Percentiles rank a stretch among this genome's conserved stretches.
phyloP scores from a whole-genome alignment of 345 rosid genomes.

The Ricinus communis region DNA sequence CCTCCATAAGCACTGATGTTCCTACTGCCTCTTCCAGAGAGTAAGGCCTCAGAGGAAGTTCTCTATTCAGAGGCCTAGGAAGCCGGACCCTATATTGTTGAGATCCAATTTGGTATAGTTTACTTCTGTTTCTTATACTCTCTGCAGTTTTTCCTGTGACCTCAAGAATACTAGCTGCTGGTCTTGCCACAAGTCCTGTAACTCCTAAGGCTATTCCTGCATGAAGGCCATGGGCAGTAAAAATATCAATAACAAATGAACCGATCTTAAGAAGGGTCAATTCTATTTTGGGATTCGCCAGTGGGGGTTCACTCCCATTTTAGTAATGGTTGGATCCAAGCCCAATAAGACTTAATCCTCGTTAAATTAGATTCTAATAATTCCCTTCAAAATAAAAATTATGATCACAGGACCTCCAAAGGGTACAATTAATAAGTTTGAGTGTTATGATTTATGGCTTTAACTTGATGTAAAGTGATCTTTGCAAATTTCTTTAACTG shows the following conservation, averaged over 20 bases:
- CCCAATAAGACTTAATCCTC: no score
- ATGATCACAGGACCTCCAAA: no score
- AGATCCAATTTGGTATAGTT: constrained; percentile 53
- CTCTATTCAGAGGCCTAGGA: constrained; percentile 76
- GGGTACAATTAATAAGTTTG: no score
- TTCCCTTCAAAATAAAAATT: no score
- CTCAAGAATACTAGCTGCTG: constrained; percentile 94
- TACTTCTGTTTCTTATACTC: constrained; percentile 87
- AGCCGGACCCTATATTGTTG: constrained; percentile 62
- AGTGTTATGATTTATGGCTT: no score
- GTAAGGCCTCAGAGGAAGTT: constrained; percentile 78
- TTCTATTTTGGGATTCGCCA: background rate
- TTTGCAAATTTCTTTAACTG: background rate
- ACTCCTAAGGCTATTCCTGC: constrained; percentile 85
- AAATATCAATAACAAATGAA: background rate
- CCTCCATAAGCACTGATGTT: constrained; percentile 61
- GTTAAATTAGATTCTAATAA: no score
- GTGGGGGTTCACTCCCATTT: no score
- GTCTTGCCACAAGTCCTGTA: constrained; percentile 94
- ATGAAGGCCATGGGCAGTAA: constrained; percentile 12
- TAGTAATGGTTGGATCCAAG: no score
- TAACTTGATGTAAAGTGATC: no score
- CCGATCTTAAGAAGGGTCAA: background rate
- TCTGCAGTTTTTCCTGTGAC: constrained; percentile 92
- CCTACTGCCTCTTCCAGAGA: constrained; percentile 96